Conservation (phyloP, 257 asterid species). For the Petrea volubilis region DNA sequence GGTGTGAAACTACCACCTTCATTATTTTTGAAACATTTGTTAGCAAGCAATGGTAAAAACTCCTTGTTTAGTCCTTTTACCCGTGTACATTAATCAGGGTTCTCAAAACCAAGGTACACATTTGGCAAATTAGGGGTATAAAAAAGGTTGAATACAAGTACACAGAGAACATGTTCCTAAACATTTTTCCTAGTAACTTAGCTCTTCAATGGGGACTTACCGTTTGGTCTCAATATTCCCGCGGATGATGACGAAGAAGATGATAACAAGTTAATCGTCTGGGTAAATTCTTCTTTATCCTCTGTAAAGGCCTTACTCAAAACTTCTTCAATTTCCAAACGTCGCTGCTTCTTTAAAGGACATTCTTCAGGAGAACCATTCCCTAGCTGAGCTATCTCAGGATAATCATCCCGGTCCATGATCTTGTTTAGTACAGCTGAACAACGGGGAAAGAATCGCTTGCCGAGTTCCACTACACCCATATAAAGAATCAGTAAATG, state of each 20-base stretch:
- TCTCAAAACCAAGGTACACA: conserved; percentile 19
- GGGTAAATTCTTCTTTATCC: conserved; percentile 78
- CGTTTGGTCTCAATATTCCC: conserved; percentile 46
- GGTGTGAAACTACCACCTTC: background rate
- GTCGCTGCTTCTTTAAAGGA: conserved; percentile 66
- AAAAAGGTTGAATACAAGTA: background rate
- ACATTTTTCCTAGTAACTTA: conserved; percentile 11
- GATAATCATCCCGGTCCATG: conserved; percentile 80
- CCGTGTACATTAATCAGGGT: conserved; percentile 1
- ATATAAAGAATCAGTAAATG: background rate
- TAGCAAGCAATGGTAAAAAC: background rate
- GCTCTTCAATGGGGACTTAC: conserved; percentile 36
- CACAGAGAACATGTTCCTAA: background rate
- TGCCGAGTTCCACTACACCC: conserved; percentile 89
- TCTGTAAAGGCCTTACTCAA: conserved; percentile 73
- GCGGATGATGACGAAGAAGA: conserved; percentile 61
- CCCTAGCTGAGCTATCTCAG: conserved; percentile 69
- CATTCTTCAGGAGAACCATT: conserved; percentile 51
- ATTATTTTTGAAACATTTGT: background rate
- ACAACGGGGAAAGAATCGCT: conserved; percentile 94
- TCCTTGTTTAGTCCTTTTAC: background rate
- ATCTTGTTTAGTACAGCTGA: conserved; percentile 79
- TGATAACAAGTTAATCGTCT: conserved; percentile 46
- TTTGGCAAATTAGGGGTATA: background rate
- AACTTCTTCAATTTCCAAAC: conserved; percentile 74